phyloP scores from a whole-genome alignment of 2,329 filamentous ascomycete species.

The Fusarium tupiense region DNA sequence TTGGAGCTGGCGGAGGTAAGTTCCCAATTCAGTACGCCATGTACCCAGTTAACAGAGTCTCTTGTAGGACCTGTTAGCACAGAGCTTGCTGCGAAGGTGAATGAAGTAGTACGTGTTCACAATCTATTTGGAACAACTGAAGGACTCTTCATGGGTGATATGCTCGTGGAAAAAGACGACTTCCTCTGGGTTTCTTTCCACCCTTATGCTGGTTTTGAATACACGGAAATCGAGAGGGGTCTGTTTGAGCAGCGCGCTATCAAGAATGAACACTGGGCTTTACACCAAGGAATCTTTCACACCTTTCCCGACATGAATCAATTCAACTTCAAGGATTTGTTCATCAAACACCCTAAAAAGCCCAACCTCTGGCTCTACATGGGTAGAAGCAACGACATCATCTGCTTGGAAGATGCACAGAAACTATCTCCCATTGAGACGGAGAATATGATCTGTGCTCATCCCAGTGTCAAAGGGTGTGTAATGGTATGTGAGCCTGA shows the following conservation, averaged over 20 bases:
- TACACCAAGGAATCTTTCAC: neutral
- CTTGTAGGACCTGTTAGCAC: neutral
- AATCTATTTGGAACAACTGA: neutral
- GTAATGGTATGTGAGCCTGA: neutral
- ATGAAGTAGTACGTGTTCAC: neutral
- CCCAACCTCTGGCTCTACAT: neutral
- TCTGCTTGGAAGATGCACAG: neutral
- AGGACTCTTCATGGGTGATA: neutral
- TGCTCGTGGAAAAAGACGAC: neutral
- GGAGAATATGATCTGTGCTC: neutral
- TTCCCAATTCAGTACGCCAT: accelerated
- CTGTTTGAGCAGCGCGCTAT: neutral
- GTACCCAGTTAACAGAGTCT: neutral
- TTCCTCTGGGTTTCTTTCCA: neutral
- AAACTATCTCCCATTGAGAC: neutral
- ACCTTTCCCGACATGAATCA: neutral
- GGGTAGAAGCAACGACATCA: neutral
- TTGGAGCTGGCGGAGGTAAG: neutral
- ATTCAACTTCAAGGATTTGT: neutral
- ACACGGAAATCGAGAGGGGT: neutral
- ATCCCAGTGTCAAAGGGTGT: neutral
- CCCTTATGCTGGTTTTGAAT: neutral
- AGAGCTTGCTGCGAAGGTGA: neutral
- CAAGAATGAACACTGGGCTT: neutral
- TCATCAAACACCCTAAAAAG: neutral